phyloP scores from a whole-genome alignment of 2,329 filamentous ascomycete genomes.

The Pochonia chlamydosporia region DNA sequence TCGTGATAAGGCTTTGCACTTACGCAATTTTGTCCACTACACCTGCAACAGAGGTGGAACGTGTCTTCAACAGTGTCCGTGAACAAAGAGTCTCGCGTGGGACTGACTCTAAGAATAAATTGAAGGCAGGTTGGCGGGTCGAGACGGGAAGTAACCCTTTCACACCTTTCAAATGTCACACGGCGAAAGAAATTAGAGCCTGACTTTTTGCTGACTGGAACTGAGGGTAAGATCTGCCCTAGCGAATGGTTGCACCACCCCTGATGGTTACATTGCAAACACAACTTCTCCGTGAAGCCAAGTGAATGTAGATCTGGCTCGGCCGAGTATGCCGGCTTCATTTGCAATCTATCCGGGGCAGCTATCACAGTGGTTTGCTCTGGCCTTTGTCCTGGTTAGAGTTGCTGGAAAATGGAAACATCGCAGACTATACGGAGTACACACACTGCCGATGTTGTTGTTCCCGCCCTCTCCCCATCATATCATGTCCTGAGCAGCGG shows the following conservation, averaged over 20 bases:
- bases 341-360: too few relatives aligned
- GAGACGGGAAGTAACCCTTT: conserved; percentile 18
- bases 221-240: conserved; percentile 14
- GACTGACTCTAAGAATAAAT: conserved; percentile 10
- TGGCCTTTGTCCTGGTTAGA: too few relatives aligned
- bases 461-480: too few relatives aligned
- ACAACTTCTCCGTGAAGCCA: background rate
- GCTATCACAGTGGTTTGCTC: too few relatives aligned
- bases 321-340: conserved; percentile 10
- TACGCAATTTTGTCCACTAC: too few relatives aligned
- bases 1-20: too few relatives aligned
- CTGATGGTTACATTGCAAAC: conserved; percentile 20
- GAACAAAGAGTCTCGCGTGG: conserved; percentile 1
- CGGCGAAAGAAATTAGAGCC: conserved; percentile 8
- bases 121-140: conserved; percentile 11
- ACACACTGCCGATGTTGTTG: too few relatives aligned
- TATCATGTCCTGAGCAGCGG: too few relatives aligned
- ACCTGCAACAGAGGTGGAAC: too few relatives aligned
- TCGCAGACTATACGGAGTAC: too few relatives aligned
- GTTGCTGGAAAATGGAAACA: too few relatives aligned
- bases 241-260: conserved; percentile 10
- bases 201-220: conserved; percentile 5
- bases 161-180: conserved; percentile 4
- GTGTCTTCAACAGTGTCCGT: background rate
- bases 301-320: conserved; percentile 13